Percentiles rank a stretch among this genome's conserved stretches.
These are phyloP conservation scores for Entoloma clypeatum DNA, from an alignment of 1,284 basidiomycete species.

Conservation along the genomic window DNA sequence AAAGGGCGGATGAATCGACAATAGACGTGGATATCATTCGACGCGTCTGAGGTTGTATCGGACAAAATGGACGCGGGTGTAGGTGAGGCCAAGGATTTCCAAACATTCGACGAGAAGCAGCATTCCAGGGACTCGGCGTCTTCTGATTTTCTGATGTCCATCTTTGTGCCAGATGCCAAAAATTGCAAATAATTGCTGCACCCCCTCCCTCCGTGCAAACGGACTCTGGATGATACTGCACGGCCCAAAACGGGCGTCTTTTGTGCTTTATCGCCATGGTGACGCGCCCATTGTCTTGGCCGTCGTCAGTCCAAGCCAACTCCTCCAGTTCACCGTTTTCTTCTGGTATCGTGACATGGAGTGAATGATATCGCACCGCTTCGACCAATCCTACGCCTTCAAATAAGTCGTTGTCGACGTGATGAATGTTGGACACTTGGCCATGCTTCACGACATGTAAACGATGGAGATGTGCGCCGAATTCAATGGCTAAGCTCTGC, in stretches of 20 bases:
- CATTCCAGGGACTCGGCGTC: conserved; percentile 38
- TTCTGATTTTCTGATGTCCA: conserved; percentile 48
- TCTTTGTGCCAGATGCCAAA: conserved; percentile 59
- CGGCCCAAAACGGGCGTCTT: conserved; percentile 80
- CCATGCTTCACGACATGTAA: conserved; percentile 75
- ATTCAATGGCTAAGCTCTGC: conserved; percentile 82
- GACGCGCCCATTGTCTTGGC: conserved; percentile 57
- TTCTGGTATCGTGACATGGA: conserved; percentile 50
- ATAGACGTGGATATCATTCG: conserved; percentile 37
- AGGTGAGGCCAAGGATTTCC: conserved; percentile 56
- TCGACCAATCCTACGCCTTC: conserved; percentile 53
- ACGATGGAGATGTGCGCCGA: conserved; percentile 59
- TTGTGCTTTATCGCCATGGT: conserved; percentile 71
- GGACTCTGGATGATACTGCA: conserved; percentile 95
- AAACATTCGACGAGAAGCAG: conserved; percentile 31
- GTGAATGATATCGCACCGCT: conserved; percentile 86
- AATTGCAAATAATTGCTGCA: conserved; percentile 61
- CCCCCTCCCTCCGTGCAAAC: conserved; percentile 64
- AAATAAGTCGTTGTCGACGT: conserved; percentile 60
- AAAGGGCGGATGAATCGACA: conserved; percentile 40
- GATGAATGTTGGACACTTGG: conserved; percentile 67
- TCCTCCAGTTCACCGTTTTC: conserved; percentile 51
- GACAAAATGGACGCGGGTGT: conserved; percentile 23
- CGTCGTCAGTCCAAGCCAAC: conserved; percentile 68
- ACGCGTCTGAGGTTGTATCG: conserved; percentile 21